phyloP scores from a whole-genome alignment of 2,329 filamentous ascomycete genomes.

The Aspergillus sclerotialis region DNA sequence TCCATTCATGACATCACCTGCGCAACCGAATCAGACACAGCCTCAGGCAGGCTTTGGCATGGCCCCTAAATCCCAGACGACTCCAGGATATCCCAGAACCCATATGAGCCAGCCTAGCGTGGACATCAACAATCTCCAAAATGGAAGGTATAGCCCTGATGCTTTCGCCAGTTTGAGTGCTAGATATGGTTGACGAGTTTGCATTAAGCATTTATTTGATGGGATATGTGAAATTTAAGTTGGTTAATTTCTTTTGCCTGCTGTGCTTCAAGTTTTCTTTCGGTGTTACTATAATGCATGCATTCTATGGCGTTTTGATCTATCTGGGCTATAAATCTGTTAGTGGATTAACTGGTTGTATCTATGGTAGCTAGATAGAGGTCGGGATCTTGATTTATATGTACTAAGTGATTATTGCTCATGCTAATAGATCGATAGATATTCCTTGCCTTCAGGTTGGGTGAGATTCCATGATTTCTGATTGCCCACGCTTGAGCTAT shows the following conservation, averaged over 20 bases:
- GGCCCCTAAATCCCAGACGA: no score
- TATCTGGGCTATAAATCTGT: no score
- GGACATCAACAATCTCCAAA: constrained; percentile 40
- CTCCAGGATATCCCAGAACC: constrained; percentile 15
- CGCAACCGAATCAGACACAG: constrained; percentile 2
- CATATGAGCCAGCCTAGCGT: constrained; percentile 45
- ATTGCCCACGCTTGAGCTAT: no score
- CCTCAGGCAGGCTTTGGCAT: constrained; percentile 9
- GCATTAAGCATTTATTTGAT: constrained; percentile 1
- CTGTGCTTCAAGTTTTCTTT: neutral
- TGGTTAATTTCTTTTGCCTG: constrained; percentile 6
- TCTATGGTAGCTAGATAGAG: no score
- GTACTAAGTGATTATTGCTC: no score
- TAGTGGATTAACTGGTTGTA: no score
- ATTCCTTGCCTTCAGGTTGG: no score
- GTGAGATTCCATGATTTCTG: no score
- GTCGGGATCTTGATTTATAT: no score
- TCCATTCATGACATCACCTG: constrained; percentile 14
- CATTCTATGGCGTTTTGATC: constrained; percentile 1
- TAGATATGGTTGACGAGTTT: constrained; percentile 28
- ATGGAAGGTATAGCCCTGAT: constrained; percentile 44
- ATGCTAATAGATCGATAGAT: no score
- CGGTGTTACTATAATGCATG: constrained; percentile 2
- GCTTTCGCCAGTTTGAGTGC: constrained; percentile 45
- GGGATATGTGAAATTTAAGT: constrained; percentile 4